Conservation (phyloP, 1,139 yeast species). For the Debaryomyces subglobosus region DNA sequence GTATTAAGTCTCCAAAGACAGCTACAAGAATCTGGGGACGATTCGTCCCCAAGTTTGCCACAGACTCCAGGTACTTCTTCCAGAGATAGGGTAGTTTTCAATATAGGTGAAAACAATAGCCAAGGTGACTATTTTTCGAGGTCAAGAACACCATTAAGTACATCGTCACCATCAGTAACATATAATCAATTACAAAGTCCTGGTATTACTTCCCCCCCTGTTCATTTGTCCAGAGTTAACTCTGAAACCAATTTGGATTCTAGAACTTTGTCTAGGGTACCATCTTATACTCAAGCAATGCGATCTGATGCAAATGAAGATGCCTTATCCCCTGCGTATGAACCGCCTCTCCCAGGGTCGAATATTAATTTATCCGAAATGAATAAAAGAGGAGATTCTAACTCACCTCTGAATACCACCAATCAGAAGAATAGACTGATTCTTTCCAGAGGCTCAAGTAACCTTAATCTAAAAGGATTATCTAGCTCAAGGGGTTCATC, state of each 20-base stretch:
- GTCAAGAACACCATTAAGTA: slow-evolving; percentile 1
- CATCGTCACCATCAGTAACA: slow-evolving; percentile 10
- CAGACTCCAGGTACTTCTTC: slow-evolving; percentile 9
- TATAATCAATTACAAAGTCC: slow-evolving; percentile 30
- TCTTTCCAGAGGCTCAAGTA: slow-evolving; percentile 26
- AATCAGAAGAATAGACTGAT: slow-evolving; percentile 13
- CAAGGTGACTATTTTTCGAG: slow-evolving; percentile 17
- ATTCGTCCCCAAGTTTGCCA: slow-evolving; percentile 11
- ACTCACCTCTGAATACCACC: slow-evolving; percentile 6
- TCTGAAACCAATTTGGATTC: slow-evolving; percentile 37
- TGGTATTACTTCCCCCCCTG: slow-evolving; percentile 52
- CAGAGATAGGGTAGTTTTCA: slow-evolving; percentile 44
- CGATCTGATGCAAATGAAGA: slow-evolving; percentile 48
- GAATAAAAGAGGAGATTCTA: slow-evolving; percentile 22
- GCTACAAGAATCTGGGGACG: slow-evolving; percentile 27
- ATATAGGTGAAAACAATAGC: slow-evolving; percentile 40
- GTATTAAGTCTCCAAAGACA: slow-evolving; percentile 56
- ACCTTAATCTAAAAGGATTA: slow-evolving; percentile 20
- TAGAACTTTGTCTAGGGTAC: slow-evolving; percentile 61
- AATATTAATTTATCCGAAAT: slow-evolving; percentile 34
- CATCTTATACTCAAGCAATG: slow-evolving; percentile 81
- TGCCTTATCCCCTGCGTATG: slow-evolving; percentile 66
- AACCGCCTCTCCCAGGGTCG: slow-evolving; percentile 55
- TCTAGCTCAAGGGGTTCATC: slow-evolving; percentile 22
- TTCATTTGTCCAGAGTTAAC: slow-evolving; percentile 60